Evolutionary conservation across 78 protist species (phyloP).

Genomic region (Planoprotostelium fungivorum): DNA sequence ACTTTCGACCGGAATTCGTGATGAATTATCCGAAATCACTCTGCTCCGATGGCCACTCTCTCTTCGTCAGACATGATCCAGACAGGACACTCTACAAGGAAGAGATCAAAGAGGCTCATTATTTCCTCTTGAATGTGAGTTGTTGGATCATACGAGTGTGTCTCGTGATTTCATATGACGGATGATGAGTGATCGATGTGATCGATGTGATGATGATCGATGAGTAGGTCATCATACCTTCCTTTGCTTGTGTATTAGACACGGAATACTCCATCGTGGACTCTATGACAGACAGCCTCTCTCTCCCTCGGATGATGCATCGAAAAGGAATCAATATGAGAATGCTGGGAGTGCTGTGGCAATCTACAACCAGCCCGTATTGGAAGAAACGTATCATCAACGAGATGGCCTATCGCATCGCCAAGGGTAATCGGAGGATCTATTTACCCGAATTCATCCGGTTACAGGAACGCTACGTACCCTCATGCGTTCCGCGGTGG

Average conservation of each 20-base stretch:
- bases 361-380: neutral
- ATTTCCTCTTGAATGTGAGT: neutral
- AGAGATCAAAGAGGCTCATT: neutral
- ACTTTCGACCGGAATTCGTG: slow-evolving; percentile 68
- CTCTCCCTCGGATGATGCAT: neutral
- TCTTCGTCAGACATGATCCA: slow-evolving; percentile 16
- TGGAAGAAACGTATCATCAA: neutral
- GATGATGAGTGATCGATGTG: too few relatives aligned
- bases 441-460: neutral
- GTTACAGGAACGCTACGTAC: neutral
- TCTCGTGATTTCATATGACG: neutral
- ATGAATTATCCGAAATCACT: slow-evolving; percentile 44
- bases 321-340: neutral
- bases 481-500: neutral
- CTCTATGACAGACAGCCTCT: neutral
- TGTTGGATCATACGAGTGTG: too few relatives aligned
- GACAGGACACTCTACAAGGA: neutral
- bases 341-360: neutral
- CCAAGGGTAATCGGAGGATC: neutral
- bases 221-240: neutral
- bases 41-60: slow-evolving; percentile 56
- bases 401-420: neutral
- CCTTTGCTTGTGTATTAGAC: neutral
- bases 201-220: too few relatives aligned
- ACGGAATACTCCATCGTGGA: neutral